Conservation (phyloP, 768 basidiomycete genomes). For the Leccinum uliginosum region DNA sequence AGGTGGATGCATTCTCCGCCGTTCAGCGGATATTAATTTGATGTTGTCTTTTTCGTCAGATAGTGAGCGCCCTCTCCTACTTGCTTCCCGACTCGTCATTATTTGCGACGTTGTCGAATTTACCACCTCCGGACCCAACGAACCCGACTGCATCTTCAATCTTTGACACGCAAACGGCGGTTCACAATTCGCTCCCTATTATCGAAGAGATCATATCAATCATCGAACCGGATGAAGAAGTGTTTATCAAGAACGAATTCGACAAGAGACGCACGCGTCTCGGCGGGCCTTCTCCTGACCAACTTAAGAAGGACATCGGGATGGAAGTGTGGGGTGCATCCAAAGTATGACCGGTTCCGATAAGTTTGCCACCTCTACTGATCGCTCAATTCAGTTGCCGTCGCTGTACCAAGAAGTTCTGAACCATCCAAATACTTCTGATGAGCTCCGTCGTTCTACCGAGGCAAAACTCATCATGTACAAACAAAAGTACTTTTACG, state of each 20-base stretch:
- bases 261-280: conserved; percentile 75
- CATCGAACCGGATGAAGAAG: conserved; percentile 59
- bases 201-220: conserved; percentile 69
- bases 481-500: conserved; percentile 56
- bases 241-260: conserved; percentile 59
- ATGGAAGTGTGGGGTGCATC: conserved; percentile 61
- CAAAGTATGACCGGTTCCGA: conserved; percentile 37
- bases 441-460: conserved; percentile 70
- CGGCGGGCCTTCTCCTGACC: conserved; percentile 56
- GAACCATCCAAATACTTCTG: conserved; percentile 73
- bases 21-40: background rate
- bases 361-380: conserved; percentile 3
- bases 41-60: conserved; percentile 35
- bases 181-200: conserved; percentile 66
- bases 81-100: conserved; percentile 73
- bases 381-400: conserved; percentile 50
- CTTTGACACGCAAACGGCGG: conserved; percentile 51
- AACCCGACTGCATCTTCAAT: conserved; percentile 62
- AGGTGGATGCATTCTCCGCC: conserved; percentile 38
- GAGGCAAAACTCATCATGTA: conserved; percentile 73
- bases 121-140: conserved; percentile 76
- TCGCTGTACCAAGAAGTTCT: conserved; percentile 73
- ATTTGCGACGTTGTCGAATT: conserved; percentile 53
- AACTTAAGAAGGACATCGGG: conserved; percentile 59
- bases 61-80: conserved; percentile 60